phyloP scores from a whole-genome alignment of 1,139 yeast genomes.

The Eremothecium cymbalariae region DNA sequence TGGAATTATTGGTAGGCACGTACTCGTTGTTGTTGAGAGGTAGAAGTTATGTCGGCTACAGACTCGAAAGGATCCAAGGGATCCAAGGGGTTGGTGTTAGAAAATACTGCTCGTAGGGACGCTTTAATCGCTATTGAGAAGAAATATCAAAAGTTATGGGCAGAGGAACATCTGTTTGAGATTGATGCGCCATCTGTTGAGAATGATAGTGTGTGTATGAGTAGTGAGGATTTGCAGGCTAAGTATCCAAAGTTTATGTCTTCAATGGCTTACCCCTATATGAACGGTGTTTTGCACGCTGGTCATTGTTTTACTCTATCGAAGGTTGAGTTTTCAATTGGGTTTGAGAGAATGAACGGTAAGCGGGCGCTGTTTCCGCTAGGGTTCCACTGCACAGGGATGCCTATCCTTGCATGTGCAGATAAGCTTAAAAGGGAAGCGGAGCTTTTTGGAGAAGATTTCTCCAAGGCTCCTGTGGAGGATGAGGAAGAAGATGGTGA shows the following conservation, averaged over 20 bases:
- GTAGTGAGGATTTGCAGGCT: constrained; percentile 60
- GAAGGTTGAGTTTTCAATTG: constrained; percentile 87
- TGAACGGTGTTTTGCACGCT: constrained; percentile 98
- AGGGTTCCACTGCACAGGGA: constrained; percentile 99
- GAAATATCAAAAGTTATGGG: constrained; percentile 83
- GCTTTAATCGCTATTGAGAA: constrained; percentile 82
- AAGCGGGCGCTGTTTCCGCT: constrained; percentile 89
- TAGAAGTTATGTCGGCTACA: constrained; percentile 12
- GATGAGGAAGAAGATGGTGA: constrained; percentile 47
- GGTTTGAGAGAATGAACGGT: constrained; percentile 93
- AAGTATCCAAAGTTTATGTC: constrained; percentile 82
- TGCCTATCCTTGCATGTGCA: constrained; percentile 97
- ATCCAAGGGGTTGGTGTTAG: constrained; percentile 31
- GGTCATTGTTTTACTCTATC: constrained; percentile 96
- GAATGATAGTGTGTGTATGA: constrained; percentile 50
- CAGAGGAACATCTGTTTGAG: constrained; percentile 75
- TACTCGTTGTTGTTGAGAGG: no score
- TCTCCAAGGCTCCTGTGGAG: constrained; percentile 55
- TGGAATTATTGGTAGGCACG: no score
- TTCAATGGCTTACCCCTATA: constrained; percentile 97
- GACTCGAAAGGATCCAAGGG: constrained; percentile 6
- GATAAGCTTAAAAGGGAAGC: constrained; percentile 91
- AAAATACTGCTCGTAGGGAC: constrained; percentile 83
- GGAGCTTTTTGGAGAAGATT: constrained; percentile 81
- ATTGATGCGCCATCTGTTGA: constrained; percentile 75